A percentile compares a stretch with the other conserved stretches of the same genome.
These are phyloP conservation scores for Hanseniaspora lachancei DNA, from an alignment of 805 yeast genomes.

Conservation along the genomic window DNA sequence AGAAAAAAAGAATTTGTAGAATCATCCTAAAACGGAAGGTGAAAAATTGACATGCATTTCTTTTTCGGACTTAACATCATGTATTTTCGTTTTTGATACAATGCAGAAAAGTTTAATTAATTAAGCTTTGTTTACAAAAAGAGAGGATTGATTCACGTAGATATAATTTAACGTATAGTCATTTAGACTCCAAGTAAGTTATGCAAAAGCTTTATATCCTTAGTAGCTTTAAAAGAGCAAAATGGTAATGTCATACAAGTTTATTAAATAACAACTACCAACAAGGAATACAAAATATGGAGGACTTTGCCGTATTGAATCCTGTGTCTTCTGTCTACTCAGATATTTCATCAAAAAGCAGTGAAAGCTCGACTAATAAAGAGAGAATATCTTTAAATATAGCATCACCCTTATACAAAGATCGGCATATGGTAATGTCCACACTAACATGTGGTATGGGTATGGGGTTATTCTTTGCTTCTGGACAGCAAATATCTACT, in stretches of 20 bases:
- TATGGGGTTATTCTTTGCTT: conserved; percentile 49
- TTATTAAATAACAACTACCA: neutral
- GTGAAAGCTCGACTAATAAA: no score
- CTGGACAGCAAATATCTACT: conserved; percentile 11
- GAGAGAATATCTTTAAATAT: neutral
- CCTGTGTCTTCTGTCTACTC: neutral
- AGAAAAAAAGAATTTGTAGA: no score
- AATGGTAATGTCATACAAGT: neutral
- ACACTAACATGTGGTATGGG: conserved; percentile 52
- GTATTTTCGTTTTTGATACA: no score
- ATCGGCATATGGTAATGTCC: conserved; percentile 13
- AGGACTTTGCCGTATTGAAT: neutral
- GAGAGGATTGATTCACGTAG: no score
- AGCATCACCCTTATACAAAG: neutral
- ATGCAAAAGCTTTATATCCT: no score
- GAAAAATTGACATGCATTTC: neutral
- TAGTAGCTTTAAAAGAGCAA: neutral
- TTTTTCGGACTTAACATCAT: no score
- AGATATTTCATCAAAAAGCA: neutral
- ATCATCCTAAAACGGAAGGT: neutral
- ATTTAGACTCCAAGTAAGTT: no score
- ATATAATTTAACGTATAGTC: no score
- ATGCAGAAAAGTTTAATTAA: neutral
- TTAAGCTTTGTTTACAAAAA: neutral
- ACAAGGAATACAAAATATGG: neutral